Evolutionary conservation across 768 basidiomycete genomes (phyloP), one percentile per base, ranked within the genome.

Genomic region (Auricularia cornea): DNA sequence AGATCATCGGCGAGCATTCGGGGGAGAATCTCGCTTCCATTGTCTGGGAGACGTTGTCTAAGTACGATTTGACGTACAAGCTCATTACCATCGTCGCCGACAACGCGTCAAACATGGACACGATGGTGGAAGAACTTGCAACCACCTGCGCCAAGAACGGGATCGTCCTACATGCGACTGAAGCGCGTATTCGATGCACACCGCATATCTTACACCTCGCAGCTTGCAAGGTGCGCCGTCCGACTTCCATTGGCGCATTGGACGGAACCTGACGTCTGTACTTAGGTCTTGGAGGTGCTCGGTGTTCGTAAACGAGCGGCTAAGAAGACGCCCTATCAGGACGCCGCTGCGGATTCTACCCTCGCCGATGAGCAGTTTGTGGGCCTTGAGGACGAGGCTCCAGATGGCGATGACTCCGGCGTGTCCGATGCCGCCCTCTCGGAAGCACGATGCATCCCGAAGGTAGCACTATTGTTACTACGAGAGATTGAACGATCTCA

Each of bases 81-180:
- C 16, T 31, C 8, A 20, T n/a, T 8, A 18, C 38, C 38, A 66
- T 75, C 33, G 77, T 75, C 1, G 64, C 76, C 3, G 76, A 77
- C 61, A 78, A 77, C 66, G 76, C 76, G 2, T 72, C 72, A 11
- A 77, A 75, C 52, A 73, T 72, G 61, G 67, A 73, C 33, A 75
- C 76, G 3, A 67, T 72, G 52, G 73, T 78, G 72, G 68, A 66
- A 40, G 66, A 61, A 33, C 60, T 76, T 3, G 69, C 60, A 31
- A 40, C 18, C 38, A 8, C 18, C 8, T 68, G 61, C 31, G 33
- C 16, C 3, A 51, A 26, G 0, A 33, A 31, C 2, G 66, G 66
- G 0, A 65, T 72, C 20, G 6, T 23, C 0, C 68, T 71, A 32
- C 63, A 64, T 16, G 63, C 67, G 0, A 62, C 28, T 10, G 54